Percentiles rank a stretch among this genome's conserved stretches.
Conservation (phyloP, 2,329 filamentous ascomycete genomes). For the Bipolaris oryzae region DNA sequence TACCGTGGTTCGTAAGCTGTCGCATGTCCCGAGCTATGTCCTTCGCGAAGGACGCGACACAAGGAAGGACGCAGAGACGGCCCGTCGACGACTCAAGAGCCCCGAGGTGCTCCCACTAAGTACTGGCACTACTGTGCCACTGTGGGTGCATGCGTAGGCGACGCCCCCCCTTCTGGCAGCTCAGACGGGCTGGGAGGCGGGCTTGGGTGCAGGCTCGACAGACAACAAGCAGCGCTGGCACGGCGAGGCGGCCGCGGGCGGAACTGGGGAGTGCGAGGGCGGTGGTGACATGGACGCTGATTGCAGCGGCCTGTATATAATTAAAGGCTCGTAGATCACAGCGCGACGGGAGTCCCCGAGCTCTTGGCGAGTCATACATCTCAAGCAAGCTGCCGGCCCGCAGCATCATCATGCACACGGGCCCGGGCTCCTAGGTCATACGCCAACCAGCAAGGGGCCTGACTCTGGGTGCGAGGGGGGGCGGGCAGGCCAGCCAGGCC, state of each 20-base stretch:
- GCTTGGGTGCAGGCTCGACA: constrained; percentile 7
- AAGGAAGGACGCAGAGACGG: constrained; percentile 26
- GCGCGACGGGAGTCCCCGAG: constrained; percentile 30
- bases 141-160: constrained; percentile 1
- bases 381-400: constrained; percentile 25
- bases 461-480: not conserved
- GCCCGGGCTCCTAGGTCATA: constrained; percentile 10
- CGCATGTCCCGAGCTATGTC: constrained; percentile 14
- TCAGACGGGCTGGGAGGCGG: constrained; percentile 3
- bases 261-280: not conserved
- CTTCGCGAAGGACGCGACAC: constrained; percentile 23
- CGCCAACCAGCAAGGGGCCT: constrained; percentile 11
- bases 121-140: constrained; percentile 11
- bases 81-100: constrained; percentile 28
- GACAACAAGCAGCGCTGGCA: too few species aligned
- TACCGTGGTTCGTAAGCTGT: constrained; percentile 30
- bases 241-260: not conserved
- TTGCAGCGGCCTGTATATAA: constrained; percentile 18
- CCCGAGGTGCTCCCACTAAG: constrained; percentile 26
- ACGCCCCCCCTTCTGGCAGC: not conserved
- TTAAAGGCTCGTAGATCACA: constrained; percentile 33
- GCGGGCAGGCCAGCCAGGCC: not conserved
- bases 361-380: constrained; percentile 27
- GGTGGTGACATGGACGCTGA: not conserved
- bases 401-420: constrained; percentile 21